Conservation (phyloP, 2,329 filamentous ascomycete species). For the Phyllosticta capitalensis region DNA sequence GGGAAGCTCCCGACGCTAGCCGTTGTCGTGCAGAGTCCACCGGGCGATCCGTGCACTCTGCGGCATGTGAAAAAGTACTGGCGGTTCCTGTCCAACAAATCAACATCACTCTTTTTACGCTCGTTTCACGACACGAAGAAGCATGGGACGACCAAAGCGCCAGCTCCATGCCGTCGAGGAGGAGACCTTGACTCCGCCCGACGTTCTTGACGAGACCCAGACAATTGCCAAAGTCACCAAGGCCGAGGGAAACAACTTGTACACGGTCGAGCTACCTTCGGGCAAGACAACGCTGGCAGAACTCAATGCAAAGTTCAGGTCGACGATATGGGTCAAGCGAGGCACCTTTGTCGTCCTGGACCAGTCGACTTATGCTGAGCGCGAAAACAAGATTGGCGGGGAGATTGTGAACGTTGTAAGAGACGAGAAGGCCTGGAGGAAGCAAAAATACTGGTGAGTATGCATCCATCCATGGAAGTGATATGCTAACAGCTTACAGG, state of each 20-base stretch:
- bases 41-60: background rate
- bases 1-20: background rate
- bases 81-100: background rate
- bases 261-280: slow-evolving; percentile 61
- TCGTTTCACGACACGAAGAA: background rate
- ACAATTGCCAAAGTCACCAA: slow-evolving; percentile 69
- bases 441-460: slow-evolving; percentile 67
- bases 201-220: slow-evolving; percentile 41
- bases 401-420: slow-evolving; percentile 90
- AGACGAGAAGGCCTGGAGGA: slow-evolving; percentile 87
- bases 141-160: slow-evolving; percentile 67
- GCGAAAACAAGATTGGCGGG: slow-evolving; percentile 70
- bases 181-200: slow-evolving; percentile 55
- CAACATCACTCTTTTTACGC: background rate
- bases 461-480: slow-evolving; percentile 10
- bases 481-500: slow-evolving; percentile 40
- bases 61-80: background rate
- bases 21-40: background rate
- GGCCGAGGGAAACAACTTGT: slow-evolving; percentile 82
- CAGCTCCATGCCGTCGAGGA: slow-evolving; percentile 69
- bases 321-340: slow-evolving; percentile 86
- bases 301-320: slow-evolving; percentile 75
- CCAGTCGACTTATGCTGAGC: slow-evolving; percentile 51
- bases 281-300: slow-evolving; percentile 63
- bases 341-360: slow-evolving; percentile 83